phyloP scores from a whole-genome alignment of 345 rosid species.

The Leavenworthia alabamica region DNA sequence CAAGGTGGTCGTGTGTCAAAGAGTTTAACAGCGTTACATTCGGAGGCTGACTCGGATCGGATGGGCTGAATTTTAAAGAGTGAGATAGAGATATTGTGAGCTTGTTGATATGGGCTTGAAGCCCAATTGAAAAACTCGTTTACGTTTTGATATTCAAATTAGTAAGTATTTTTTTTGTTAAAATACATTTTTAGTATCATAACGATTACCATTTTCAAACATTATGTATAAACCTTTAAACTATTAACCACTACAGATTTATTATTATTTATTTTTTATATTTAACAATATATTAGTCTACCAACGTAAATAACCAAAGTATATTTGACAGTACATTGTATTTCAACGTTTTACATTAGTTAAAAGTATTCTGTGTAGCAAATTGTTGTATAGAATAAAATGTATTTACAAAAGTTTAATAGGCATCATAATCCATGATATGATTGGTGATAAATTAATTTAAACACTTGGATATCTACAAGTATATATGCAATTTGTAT shows the following conservation, averaged over 20 bases:
- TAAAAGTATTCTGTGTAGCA: neutral
- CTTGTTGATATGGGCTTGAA: neutral
- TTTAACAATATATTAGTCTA: neutral
- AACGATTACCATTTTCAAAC: no score
- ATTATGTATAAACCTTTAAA: no score
- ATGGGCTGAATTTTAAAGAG: neutral
- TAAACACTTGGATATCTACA: neutral
- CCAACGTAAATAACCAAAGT: neutral
- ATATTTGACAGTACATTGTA: neutral
- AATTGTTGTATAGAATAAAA: neutral
- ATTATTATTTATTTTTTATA: no score
- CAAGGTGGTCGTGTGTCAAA: conserved; percentile 1
- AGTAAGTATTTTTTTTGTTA: no score
- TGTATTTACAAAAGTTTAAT: neutral
- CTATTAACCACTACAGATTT: no score
- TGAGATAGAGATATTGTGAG: neutral
- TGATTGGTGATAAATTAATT: neutral
- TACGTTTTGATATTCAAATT: no score
- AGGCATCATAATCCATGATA: neutral
- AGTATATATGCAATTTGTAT: neutral
- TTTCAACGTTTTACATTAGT: no score
- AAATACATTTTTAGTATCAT: no score
- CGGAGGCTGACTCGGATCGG: conserved; percentile 9
- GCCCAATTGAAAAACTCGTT: neutral
- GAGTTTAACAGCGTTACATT: neutral